Evolutionary conservation across 2,329 filamentous ascomycete genomes (phyloP), one percentile per base, ranked within the genome.

Genomic region (Hymenoscyphus salicellus): DNA sequence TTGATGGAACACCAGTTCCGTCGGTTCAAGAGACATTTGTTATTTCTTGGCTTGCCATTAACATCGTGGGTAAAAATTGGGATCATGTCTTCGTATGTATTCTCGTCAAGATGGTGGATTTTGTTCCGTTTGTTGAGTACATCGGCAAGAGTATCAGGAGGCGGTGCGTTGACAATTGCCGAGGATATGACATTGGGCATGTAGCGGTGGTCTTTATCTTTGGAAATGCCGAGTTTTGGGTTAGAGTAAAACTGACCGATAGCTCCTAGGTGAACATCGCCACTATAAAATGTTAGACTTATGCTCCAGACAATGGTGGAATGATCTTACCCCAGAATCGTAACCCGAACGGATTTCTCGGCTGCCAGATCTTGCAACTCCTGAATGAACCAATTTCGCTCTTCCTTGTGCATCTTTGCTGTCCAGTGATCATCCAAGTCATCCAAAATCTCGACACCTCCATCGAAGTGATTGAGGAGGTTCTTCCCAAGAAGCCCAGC

Each of bases 381-480:
- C 75, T 95, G 90, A 49, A 99, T 86, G 67, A 98, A 83, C 77
- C 91, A 89, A 67, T 89, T 91, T 60, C 95, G 87, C 78, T 99
- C 95, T 30, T 87, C 83, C 76, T 98, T 99, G 80, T 98, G 93
- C 74, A 93, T 91, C 75, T 92, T 96, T 43, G 94, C 92, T 0
- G 94, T 97, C 95, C 95, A 99, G 75, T 99, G 94, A 76, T 98
- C 95, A 75, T 97, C 94, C 10, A 97, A 80, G 72, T 96, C 93
- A 74, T 97, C 60, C 32, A 96, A 81, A 16, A 98, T 91, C 77
- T 98, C 95, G 5, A 95, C 90, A 20, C 92, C 92, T 26, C 92
- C 93, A 73, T 97, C 93, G 71, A 97, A 93, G 70, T 90, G 90
- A 79, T 97, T 97, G 46, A 96, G 82, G 55, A 96, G 86, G 14